Evolutionary conservation across 805 yeast genomes (phyloP), one percentile per base, ranked within the genome.

Genomic region (Dipodascus albidus): DNA sequence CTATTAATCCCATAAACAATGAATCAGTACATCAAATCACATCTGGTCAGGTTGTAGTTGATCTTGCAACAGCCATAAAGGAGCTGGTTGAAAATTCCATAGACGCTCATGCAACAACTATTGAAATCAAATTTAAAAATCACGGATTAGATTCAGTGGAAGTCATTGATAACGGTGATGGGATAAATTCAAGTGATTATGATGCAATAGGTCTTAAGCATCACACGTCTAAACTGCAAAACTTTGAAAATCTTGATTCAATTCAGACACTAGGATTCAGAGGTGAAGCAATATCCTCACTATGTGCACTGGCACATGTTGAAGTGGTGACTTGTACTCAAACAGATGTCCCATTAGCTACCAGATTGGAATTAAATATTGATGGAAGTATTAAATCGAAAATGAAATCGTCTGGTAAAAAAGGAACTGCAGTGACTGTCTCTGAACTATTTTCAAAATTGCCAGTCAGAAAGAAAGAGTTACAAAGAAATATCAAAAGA

Each of bases 41-140:
- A 0, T 87, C 97, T 0, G 96, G 96, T 0, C 99, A 93, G 66
- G 98, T 93, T 14, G 85, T 93, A 11, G 78, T 82, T 3, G 96
- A 87, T 60, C 68, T 93, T 47, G 73, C 79, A 0, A 80, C 91
- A 0, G 85, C 87, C 0, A 81, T 85, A 27, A 91, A 91, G 64
- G 99, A 91, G 65, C 69, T 90, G 1, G 74, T 93, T 1, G 99
- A 91, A 62, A 91, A 91, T 64, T 72, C 93, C 27, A 70, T 91
- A 3, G 99, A 93, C 69, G 93, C 97, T 0, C 67, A 74, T 21
- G 77, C 93, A 8, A 73, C 78, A 0, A 78, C 77, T 52, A 73
- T 93, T 27, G 95, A 87, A 50, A 70, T 91, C 15, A 70, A 71
- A 1, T 80, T 91, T 60, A 74, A 73, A 60, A 80, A 87, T 58